Conservation (phyloP, 2,329 filamentous ascomycete genomes). For the Phyllosticta capitalensis region DNA sequence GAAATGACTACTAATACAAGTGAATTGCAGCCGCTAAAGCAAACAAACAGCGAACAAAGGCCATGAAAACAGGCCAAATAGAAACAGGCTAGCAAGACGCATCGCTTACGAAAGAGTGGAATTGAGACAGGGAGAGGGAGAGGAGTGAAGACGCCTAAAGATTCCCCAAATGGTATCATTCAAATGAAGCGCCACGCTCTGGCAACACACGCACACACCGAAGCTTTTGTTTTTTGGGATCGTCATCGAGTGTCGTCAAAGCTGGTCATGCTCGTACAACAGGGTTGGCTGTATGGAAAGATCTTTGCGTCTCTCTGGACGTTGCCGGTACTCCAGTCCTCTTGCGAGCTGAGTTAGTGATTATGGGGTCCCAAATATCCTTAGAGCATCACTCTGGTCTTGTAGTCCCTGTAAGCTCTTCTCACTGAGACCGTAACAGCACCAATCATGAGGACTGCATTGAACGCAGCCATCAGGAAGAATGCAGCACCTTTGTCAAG, state of each 20-base stretch:
- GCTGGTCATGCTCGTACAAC: neutral
- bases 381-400: constrained; percentile 4
- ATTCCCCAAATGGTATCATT: neutral
- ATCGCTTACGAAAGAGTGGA: neutral
- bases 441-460: constrained; percentile 57
- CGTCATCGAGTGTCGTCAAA: neutral
- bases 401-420: neutral
- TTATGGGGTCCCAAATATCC: neutral
- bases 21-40: neutral
- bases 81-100: neutral
- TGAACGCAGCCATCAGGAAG: constrained; percentile 88
- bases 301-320: neutral
- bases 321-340: neutral
- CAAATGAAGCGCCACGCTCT: neutral
- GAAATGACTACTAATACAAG: neutral
- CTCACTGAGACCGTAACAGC: constrained; percentile 15
- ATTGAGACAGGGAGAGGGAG: neutral
- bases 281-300: neutral
- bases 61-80: neutral
- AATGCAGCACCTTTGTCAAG: constrained; percentile 71
- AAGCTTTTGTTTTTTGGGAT: neutral
- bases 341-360: neutral
- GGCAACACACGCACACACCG: neutral
- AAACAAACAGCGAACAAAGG: neutral
- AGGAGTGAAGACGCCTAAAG: neutral